A percentile compares a stretch with the other conserved stretches of the same genome.
Conservation (phyloP, 78 protist genomes). For the Tieghemostelium lacteum region DNA sequence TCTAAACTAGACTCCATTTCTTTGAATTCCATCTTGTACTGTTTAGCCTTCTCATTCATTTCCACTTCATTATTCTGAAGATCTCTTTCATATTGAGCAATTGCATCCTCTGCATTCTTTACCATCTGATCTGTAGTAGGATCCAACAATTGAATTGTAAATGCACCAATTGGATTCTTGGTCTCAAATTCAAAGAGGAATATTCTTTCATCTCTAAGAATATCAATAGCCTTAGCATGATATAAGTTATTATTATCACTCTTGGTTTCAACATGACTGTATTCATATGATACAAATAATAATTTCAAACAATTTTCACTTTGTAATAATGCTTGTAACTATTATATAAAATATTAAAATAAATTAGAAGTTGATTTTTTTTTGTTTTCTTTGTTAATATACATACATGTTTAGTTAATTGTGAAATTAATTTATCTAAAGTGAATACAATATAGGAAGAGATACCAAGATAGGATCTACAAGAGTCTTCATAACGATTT, state of each 20-base stretch:
- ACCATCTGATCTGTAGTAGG: constrained; percentile 31
- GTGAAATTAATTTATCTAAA: constrained; percentile 47
- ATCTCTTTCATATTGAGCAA: constrained; percentile 27
- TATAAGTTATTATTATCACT: constrained; percentile 55
- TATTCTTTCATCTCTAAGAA: constrained; percentile 69
- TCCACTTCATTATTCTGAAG: constrained; percentile 30
- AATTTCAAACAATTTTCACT: constrained; percentile 75
- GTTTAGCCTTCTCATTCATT: constrained; percentile 47
- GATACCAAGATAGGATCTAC: constrained; percentile 73
- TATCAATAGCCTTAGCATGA: constrained; percentile 44
- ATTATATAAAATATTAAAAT: not conserved
- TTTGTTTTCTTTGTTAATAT: not conserved
- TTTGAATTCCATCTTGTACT: constrained; percentile 50
- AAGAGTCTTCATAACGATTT: constrained; percentile 63
- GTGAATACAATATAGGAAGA: constrained; percentile 63
- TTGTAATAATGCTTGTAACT: constrained; percentile 65
- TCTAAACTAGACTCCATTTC: constrained; percentile 50
- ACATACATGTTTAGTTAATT: constrained; percentile 41
- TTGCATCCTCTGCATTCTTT: constrained; percentile 62
- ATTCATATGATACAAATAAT: constrained; percentile 54
- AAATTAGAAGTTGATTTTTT: not conserved
- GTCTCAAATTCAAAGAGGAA: constrained; percentile 80
- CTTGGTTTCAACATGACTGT: constrained; percentile 43
- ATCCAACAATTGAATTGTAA: constrained; percentile 73
- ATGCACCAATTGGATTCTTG: constrained; percentile 22